These are phyloP conservation scores for Retiboletus flavoniger DNA, from an alignment of 1,284 basidiomycete species.

Conservation along the genomic window DNA sequence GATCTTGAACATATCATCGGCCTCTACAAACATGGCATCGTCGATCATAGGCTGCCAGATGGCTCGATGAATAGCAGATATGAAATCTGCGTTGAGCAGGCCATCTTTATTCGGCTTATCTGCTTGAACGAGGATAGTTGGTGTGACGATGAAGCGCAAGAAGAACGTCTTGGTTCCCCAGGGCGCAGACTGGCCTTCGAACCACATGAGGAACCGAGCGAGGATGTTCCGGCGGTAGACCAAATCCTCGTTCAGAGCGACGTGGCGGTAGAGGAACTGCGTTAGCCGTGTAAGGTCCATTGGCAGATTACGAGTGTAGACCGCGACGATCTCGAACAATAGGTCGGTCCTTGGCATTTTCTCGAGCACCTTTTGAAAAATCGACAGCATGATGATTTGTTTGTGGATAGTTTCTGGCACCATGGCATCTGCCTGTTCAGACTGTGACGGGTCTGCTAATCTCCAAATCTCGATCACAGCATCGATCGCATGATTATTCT, in stretches of 20 bases:
- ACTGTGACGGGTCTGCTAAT: slow-evolving; percentile 47
- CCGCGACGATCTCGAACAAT: slow-evolving; percentile 83
- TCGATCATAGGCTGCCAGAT: slow-evolving; percentile 82
- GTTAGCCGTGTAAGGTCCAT: slow-evolving; percentile 83
- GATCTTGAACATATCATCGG: slow-evolving; percentile 83
- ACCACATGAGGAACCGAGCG: slow-evolving; percentile 83
- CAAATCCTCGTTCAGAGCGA: slow-evolving; percentile 65
- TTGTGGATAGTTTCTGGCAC: slow-evolving; percentile 59
- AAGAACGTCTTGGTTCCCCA: slow-evolving; percentile 86
- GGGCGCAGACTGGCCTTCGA: slow-evolving; percentile 65
- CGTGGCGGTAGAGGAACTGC: slow-evolving; percentile 86
- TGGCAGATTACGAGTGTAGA: slow-evolving; percentile 80
- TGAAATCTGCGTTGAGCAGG: slow-evolving; percentile 70
- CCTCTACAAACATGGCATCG: slow-evolving; percentile 53
- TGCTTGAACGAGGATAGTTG: slow-evolving; percentile 81
- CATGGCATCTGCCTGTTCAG: slow-evolving; percentile 47
- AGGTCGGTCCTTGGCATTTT: slow-evolving; percentile 78
- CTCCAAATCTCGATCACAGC: slow-evolving; percentile 75
- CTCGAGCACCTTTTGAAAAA: slow-evolving; percentile 75
- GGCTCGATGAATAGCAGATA: slow-evolving; percentile 66
- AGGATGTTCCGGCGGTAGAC: slow-evolving; percentile 82
- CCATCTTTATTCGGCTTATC: slow-evolving; percentile 53
- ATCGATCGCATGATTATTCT: slow-evolving; percentile 65
- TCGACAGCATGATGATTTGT: slow-evolving; percentile 68
- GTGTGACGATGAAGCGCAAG: slow-evolving; percentile 87